These are phyloP conservation scores for Metschnikowia baotianmanensis DNA, from an alignment of 805 yeast species.

Conservation along the genomic window DNA sequence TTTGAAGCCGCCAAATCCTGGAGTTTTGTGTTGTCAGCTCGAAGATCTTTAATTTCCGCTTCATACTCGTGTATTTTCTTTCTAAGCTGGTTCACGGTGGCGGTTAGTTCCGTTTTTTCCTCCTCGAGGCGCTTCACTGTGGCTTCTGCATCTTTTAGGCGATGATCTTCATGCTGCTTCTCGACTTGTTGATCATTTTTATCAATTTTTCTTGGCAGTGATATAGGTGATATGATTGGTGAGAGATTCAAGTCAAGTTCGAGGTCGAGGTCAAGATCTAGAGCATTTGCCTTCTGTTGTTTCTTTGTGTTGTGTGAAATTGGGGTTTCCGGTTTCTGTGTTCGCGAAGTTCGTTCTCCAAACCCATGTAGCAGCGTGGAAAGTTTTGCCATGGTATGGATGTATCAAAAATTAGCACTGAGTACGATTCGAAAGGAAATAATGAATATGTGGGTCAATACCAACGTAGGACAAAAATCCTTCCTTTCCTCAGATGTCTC, in stretches of 20 bases:
- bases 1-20: background rate
- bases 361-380: conserved; percentile 16
- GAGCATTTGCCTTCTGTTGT: background rate
- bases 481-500: background rate
- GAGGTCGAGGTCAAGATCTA: background rate
- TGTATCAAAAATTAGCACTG: too few species aligned
- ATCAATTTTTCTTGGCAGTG: too few species aligned
- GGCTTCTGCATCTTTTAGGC: background rate
- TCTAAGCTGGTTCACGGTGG: conserved; percentile 4
- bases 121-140: background rate
- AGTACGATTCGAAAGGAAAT: background rate
- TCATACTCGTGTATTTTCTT: background rate
- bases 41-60: background rate
- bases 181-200: too few species aligned
- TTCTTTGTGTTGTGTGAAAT: background rate
- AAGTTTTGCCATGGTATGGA: conserved; percentile 17
- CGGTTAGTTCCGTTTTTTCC: conserved; percentile 2
- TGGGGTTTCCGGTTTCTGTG: background rate
- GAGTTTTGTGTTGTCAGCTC: conserved; percentile 2
- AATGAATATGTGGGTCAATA: background rate
- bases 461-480: background rate
- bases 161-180: background rate
- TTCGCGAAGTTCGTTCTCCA: conserved; percentile 2
- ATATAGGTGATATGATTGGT: too few species aligned
- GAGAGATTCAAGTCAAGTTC: too few species aligned